phyloP scores from a whole-genome alignment of 2,329 filamentous ascomycete species.

The Trichoderma pleuroti region DNA sequence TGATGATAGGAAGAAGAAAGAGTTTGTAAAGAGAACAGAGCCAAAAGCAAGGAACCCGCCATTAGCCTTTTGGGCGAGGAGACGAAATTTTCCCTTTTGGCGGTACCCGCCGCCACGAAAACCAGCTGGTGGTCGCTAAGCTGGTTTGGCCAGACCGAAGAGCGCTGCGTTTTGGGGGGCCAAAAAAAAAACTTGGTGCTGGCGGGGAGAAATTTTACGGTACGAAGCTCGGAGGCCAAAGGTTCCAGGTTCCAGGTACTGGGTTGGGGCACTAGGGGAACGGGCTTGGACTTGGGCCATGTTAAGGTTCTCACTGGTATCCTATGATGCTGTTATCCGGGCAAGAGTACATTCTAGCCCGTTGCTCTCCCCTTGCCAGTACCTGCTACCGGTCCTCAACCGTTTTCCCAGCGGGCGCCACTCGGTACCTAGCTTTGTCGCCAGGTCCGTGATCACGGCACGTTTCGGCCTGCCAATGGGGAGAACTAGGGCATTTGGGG shows the following conservation, averaged over 20 bases:
- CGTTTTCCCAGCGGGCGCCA: neutral
- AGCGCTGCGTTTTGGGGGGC: neutral
- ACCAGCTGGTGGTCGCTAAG: slow-evolving; percentile 13
- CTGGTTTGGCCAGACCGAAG: neutral
- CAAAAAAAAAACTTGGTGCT: neutral
- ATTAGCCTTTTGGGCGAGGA: neutral
- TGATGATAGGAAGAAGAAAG: neutral
- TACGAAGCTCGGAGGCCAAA: neutral
- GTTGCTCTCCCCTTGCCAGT: neutral
- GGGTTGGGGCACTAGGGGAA: neutral
- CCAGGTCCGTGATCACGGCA: neutral
- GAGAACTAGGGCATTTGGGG: neutral
- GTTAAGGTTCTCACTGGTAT: neutral
- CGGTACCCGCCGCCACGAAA: slow-evolving; percentile 13
- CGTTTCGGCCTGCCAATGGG: neutral
- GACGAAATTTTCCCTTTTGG: slow-evolving; percentile 9
- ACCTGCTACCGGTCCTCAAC: neutral
- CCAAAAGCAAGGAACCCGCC: neutral
- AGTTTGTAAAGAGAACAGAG: neutral
- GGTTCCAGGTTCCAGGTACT: neutral
- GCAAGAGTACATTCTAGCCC: neutral
- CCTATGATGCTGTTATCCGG: neutral
- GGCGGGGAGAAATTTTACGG: neutral
- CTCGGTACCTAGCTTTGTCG: neutral
- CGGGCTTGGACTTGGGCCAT: neutral